Evolutionary conservation across 495 filamentous ascomycete species (phyloP), one percentile per base, ranked within the genome.

Genomic region (Cercophora samala): DNA sequence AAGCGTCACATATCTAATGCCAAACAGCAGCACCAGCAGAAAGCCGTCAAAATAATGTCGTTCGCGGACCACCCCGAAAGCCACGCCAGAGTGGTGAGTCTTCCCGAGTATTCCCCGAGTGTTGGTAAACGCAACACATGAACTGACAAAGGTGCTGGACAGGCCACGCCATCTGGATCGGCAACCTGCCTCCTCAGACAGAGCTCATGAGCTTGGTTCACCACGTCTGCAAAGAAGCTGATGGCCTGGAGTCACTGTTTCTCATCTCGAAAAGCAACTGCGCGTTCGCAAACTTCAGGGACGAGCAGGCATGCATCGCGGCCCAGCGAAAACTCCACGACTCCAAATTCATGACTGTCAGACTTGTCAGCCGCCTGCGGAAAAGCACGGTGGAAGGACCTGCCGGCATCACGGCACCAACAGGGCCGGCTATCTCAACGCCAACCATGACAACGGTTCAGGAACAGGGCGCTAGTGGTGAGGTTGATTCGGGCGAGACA

Each of bases 251-350:
- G 76, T 97, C 93, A 53, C 84, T 98, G 23, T 97, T 97, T 69
- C 81, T 97, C 24, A 99, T 99, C 26, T 95, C 95, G 4, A 98
- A 97, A 75, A 97, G 93, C 77, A 97, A 97, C 72, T 99, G 95
- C 73, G 95, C 93, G 0, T 99, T 99, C 82, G 91, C 97, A 72
- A 99, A 99, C 73, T 99, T 97, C 73, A 89, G 88, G 67, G 91
- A 91, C 55, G 95, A 96, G 68, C 80, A 78, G 15, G 86, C 89
- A 21, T 97, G 92, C 73, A 79, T 84, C 23, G 87, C 88, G 3
- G 95, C 95, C 2, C 87, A 96, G 82, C 82, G 83, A 21, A 88
- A 92, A 66, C 92, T 99, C 59, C 93, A 99, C 73, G 93, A 97
- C 70, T 96, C 93, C 2, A 87, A 89, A 64, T 97, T 99, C 69